A percentile compares a stretch with the other conserved stretches of the same genome.
phyloP scores from a whole-genome alignment of 805 yeast genomes.

The Monosporozyma solicola region DNA sequence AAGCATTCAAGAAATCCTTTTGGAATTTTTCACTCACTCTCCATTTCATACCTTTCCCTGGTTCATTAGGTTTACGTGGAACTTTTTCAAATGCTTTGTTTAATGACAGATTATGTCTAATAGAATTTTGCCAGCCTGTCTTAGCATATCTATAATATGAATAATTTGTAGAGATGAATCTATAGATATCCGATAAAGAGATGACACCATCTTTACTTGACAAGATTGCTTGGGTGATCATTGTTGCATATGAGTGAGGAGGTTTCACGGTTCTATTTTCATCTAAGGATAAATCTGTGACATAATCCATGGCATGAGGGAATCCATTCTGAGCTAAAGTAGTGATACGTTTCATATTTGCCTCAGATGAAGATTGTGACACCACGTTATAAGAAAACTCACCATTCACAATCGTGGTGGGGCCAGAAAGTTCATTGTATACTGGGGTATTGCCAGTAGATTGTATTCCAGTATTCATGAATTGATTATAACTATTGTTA shows the following conservation, averaged over 20 bases:
- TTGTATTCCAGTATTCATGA: neutral
- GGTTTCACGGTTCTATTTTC: slow-evolving; percentile 89
- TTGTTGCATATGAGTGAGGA: slow-evolving; percentile 93
- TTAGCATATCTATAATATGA: slow-evolving; percentile 87
- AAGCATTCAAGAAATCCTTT: slow-evolving; percentile 73
- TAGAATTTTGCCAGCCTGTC: slow-evolving; percentile 98
- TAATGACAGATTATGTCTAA: slow-evolving; percentile 86
- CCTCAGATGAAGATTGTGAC: slow-evolving; percentile 5
- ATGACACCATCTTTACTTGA: slow-evolving; percentile 81
- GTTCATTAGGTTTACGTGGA: slow-evolving; percentile 90
- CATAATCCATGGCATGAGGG: slow-evolving; percentile 25
- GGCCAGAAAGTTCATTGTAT: slow-evolving; percentile 5
- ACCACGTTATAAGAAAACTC: slow-evolving; percentile 3
- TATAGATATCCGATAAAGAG: slow-evolving; percentile 85
- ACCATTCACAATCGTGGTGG: slow-evolving; percentile 3
- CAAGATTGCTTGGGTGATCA: slow-evolving; percentile 95
- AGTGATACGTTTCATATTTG: slow-evolving; percentile 5
- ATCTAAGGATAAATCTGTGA: slow-evolving; percentile 67
- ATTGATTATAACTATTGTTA: neutral
- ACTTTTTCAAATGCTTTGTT: slow-evolving; percentile 98
- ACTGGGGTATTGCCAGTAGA: neutral
- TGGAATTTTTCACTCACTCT: slow-evolving; percentile 80
- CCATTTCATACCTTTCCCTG: slow-evolving; percentile 99
- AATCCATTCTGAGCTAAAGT: slow-evolving; percentile 11
- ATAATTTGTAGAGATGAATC: slow-evolving; percentile 79